phyloP scores from a whole-genome alignment of 2,329 filamentous ascomycete genomes.

The Didymella pomorum region DNA sequence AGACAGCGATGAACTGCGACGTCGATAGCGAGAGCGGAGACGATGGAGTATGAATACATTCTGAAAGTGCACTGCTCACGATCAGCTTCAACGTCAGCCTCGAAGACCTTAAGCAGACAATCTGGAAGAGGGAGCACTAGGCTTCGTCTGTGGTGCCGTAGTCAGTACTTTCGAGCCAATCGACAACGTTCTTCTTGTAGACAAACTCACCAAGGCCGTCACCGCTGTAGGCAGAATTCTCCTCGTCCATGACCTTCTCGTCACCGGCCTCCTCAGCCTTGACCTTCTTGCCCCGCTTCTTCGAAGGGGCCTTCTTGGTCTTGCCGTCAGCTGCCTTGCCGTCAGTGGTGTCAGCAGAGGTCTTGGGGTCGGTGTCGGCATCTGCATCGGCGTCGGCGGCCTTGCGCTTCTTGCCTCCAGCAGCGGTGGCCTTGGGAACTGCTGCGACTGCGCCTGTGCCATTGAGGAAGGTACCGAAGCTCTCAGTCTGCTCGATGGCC shows the following conservation, averaged over 20 bases:
- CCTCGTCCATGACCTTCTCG: conserved; percentile 13
- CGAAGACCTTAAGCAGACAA: background rate
- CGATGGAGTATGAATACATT: conserved; percentile 1
- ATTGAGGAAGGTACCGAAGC: conserved; percentile 32
- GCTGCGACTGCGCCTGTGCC: conserved; percentile 5
- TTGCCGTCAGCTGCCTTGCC: conserved; percentile 13
- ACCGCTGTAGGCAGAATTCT: conserved; percentile 27
- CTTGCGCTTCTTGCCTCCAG: conserved; percentile 37
- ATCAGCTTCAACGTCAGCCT: background rate
- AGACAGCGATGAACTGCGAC: background rate
- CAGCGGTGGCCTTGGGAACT: conserved; percentile 8
- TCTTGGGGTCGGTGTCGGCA: conserved; percentile 9
- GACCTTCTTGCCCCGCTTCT: conserved; percentile 30
- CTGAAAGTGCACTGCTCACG: background rate
- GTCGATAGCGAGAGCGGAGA: background rate
- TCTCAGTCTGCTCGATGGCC: conserved; percentile 32
- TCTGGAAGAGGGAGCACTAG: background rate
- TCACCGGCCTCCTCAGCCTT: conserved; percentile 31
- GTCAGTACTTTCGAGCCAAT: conserved; percentile 26
- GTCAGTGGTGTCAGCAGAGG: conserved; percentile 2
- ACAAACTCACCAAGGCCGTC: conserved; percentile 31
- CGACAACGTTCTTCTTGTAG: conserved; percentile 12
- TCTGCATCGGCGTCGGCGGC: conserved; percentile 16
- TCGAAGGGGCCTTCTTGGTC: conserved; percentile 26
- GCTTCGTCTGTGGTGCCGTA: conserved; percentile 8